Evolutionary conservation across 495 filamentous ascomycete genomes (phyloP).

Genomic region (Penicillium fimorum): DNA sequence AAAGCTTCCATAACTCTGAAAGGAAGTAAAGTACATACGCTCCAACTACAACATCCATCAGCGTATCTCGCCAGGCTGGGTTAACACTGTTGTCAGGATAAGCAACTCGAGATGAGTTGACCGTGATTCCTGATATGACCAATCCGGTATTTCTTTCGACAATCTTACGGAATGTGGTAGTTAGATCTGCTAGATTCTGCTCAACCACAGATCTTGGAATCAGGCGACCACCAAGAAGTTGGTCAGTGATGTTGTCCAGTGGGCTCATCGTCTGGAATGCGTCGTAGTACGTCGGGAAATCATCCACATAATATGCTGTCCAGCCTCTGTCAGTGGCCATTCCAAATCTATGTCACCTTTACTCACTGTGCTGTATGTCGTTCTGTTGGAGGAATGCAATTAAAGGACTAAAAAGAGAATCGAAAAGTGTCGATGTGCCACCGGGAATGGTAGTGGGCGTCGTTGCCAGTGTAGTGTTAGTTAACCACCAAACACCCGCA

Average conservation of each 20-base stretch:
- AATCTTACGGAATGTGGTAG: constrained; percentile 14
- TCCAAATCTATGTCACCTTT: too few species aligned
- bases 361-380: neutral
- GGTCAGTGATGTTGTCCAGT: constrained; percentile 39
- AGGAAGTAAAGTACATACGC: constrained; percentile 1
- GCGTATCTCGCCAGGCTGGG: constrained; percentile 33
- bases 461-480: constrained; percentile 39
- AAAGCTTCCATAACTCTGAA: neutral
- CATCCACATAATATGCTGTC: constrained; percentile 15
- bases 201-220: constrained; percentile 47
- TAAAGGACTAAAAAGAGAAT: constrained; percentile 21
- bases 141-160: constrained; percentile 27
- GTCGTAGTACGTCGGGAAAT: constrained; percentile 39
- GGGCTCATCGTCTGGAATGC: constrained; percentile 38
- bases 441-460: constrained; percentile 30
- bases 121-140: constrained; percentile 36
- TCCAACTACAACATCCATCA: constrained; percentile 7
- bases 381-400: neutral
- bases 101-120: constrained; percentile 30
- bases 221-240: constrained; percentile 53
- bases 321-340: neutral
- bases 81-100: constrained; percentile 49
- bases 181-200: constrained; percentile 18
- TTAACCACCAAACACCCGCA: constrained; percentile 32
- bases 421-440: constrained; percentile 16